Base-by-base conservation (phyloP, 768 basidiomycete species). In the Brasilioporus rufonigricans region DNA sequence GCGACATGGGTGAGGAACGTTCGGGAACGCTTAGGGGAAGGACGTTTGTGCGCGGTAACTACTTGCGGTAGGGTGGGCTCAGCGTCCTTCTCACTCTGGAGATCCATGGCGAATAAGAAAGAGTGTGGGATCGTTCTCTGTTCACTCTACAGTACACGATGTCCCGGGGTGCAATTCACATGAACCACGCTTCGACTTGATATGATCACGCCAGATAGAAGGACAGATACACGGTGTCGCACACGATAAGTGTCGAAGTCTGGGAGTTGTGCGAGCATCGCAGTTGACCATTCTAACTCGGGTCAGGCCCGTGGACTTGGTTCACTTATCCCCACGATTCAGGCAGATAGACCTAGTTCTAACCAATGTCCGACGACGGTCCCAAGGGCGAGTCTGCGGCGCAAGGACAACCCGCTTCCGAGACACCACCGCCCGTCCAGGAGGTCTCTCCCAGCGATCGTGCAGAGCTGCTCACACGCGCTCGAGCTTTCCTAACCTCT, bases 401-500 rank as follows among this genome's bases (percentile, higher is more conserved):
- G n/a, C 14, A 38, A 3, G 14, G 14, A n/a, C 36, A 38, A 18
- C 14, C 36, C n/a, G 18, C 36, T 33, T 13, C 3, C 44, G 14
- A 12, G 27, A 9, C 33, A 6, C 41, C 51, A 23, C 56, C 52
- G 35, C 49, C 43, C 5, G 27, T 33, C n/a, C 59, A 52, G 36
- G 38, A 49, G 23, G 36, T 16, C 26, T 21, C 57, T 16, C 12
- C 19, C 29, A 9, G 52, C 19, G 66, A 76, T 59, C 71, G 80
- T 48, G 43, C 66, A 49, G 79, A 82, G 35, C 72, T 86, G 19
- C 59, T 85, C 18, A 50, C 73, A 31, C 80, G 77, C 51, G 89
- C 88, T 10, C 80, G 85, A 23, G 59, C 77, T 12, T 91, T 92
- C 65, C 73, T 92, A 16, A 68, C 69, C 12, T 88, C 89, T 3